Conservation (phyloP, 257 asterid species). For the Solanum bukasovii region DNA sequence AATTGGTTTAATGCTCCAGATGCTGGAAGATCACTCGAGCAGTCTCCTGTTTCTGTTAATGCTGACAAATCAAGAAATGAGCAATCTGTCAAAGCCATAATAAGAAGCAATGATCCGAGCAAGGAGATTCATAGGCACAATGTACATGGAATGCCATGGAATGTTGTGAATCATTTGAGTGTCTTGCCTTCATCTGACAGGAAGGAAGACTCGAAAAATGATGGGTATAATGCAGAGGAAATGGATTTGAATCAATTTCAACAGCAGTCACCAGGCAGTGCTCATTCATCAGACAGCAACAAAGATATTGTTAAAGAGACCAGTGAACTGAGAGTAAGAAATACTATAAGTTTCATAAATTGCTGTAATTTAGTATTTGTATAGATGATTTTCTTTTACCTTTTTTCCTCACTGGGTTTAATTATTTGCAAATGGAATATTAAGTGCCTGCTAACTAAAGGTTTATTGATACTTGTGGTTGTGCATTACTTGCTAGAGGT, state of each 20-base stretch:
- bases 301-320: not conserved
- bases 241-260: conserved; percentile 7
- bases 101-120: not conserved
- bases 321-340: not conserved
- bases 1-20: not conserved
- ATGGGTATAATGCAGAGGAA: not conserved
- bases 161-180: not conserved
- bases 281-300: conserved; percentile 4
- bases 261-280: conserved; percentile 7
- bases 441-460: not conserved
- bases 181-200: not conserved
- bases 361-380: not conserved
- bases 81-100: not conserved
- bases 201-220: not conserved
- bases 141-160: not conserved
- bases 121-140: not conserved
- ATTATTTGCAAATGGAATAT: not conserved
- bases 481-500: not conserved
- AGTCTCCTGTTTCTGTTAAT: not conserved
- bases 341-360: not conserved
- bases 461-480: not conserved
- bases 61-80: not conserved
- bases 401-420: not conserved
- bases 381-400: not conserved
- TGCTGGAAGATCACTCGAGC: not conserved